phyloP scores from a whole-genome alignment of 2,329 filamentous ascomycete species.

The Aspergillus amoenus region DNA sequence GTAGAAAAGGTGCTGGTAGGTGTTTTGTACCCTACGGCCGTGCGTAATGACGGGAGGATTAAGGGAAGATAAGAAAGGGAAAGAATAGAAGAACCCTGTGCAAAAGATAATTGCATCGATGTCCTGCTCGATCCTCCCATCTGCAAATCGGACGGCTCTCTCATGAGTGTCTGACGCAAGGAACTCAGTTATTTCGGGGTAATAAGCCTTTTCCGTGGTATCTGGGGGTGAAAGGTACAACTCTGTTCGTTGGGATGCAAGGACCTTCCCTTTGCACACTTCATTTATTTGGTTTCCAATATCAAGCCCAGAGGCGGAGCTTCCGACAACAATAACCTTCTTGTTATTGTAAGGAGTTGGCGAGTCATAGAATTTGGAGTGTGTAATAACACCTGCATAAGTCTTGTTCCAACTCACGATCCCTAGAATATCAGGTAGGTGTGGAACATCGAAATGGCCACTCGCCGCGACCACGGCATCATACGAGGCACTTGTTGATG shows the following conservation, averaged over 20 bases:
- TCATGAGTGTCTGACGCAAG: constrained; percentile 51
- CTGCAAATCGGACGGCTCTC: constrained; percentile 64
- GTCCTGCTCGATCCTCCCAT: constrained; percentile 63
- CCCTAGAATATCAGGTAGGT: constrained; percentile 62
- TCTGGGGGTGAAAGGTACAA: constrained; percentile 43
- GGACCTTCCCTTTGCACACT: constrained; percentile 59
- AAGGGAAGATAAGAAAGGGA: constrained; percentile 65
- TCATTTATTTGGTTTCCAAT: constrained; percentile 73
- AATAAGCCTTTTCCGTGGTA: constrained; percentile 56
- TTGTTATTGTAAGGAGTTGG: constrained; percentile 63
- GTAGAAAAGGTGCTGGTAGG: constrained; percentile 80
- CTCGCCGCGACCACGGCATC: constrained; percentile 75
- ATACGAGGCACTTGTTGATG: constrained; percentile 52
- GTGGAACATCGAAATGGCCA: constrained; percentile 71
- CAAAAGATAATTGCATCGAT: constrained; percentile 81
- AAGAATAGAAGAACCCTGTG: constrained; percentile 85
- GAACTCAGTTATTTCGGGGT: constrained; percentile 55
- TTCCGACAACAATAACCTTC: constrained; percentile 82
- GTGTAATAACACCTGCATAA: constrained; percentile 63
- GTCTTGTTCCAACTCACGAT: constrained; percentile 59
- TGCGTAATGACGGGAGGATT: constrained; percentile 61
- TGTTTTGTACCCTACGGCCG: constrained; percentile 67
- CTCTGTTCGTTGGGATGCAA: constrained; percentile 62
- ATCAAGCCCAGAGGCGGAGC: constrained; percentile 79
- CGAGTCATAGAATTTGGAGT: constrained; percentile 77